Evolutionary conservation across 495 filamentous ascomycete species (phyloP), one percentile per base, ranked within the genome.

Genomic region (Pseudotulostoma volvatum): DNA sequence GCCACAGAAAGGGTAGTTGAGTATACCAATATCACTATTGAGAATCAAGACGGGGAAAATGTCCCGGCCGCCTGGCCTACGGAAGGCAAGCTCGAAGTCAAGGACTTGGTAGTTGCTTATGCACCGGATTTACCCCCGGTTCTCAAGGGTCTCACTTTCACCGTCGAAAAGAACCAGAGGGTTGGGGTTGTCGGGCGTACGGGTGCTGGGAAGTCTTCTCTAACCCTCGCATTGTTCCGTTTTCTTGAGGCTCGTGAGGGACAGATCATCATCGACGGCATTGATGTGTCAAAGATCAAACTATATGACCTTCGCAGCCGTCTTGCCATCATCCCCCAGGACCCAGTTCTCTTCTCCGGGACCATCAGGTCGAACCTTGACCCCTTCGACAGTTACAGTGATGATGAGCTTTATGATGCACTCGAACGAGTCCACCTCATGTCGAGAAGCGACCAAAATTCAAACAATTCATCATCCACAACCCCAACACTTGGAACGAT

Each of bases 1-100:
- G 69, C 77, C n/a, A 71, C 76, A 1, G 81, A 85, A 54, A 63
- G 81, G 17, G 74, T 85, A 31, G 59, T 83, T 8, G 81, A 85
- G 51, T 86, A 84, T 49, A 67, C 74, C 1, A 63, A 73, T 8
- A 50, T 84, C 1, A 56, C 67, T 0, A 79, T 66, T 1, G 81
- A 86, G 49, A 56, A 63, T 23, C 63, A 74, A 3, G 37, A 33
- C 13, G 55, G 48, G 3, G 59, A 52, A 1, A 62, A 63, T 18
- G 63, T 73, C 0, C 78, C 79, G 0, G 78, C 78, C 5, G 66
- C 67, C 8, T 86, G 81, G 81, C 81, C 81, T 0, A 69, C 68
- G 7, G 71, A 77, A 45, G 81, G 81, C 13, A 60, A 70, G 9
- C 60, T 86, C 7, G 75, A 82, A 39, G 68, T 83, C 2, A 46